A percentile compares a stretch with the other conserved stretches of the same genome.
These are phyloP conservation scores for Candida railenensis DNA, from an alignment of 805 yeast species.

Conservation along the genomic window DNA sequence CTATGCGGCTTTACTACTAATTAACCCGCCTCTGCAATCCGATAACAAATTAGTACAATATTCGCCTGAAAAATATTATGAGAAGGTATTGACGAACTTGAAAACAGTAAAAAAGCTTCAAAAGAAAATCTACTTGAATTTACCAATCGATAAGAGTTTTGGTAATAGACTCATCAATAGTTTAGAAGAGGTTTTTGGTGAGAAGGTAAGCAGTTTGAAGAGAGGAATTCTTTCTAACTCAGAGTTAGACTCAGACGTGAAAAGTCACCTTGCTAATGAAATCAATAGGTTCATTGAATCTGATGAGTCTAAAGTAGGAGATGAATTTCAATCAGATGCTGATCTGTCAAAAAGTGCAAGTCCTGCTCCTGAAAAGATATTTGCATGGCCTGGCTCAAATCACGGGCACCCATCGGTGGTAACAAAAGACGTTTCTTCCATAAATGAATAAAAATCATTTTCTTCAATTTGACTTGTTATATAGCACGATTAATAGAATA, in stretches of 20 bases:
- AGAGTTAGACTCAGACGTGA: conserved; percentile 15
- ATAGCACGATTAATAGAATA: no score
- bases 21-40: conserved; percentile 45
- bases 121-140: conserved; percentile 39
- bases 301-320: conserved; percentile 14
- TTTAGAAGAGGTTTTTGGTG: conserved; percentile 31
- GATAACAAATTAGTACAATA: conserved; percentile 15
- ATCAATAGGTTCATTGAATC: conserved; percentile 7
- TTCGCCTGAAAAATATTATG: conserved; percentile 22
- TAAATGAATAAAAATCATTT: no score
- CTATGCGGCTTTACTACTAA: conserved; percentile 58
- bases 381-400: conserved; percentile 68
- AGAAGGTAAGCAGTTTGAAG: conserved; percentile 19
- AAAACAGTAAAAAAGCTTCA: conserved; percentile 44
- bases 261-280: conserved; percentile 10
- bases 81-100: conserved; percentile 34
- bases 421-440: not conserved
- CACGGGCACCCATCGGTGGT: conserved; percentile 55
- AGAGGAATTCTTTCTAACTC: conserved; percentile 15
- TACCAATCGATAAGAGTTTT: conserved; percentile 54
- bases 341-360: conserved; percentile 16
- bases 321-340: conserved; percentile 10
- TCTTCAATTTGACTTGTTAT: no score
- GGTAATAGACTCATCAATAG: conserved; percentile 41
- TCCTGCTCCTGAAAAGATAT: conserved; percentile 37